Evolutionary conservation across 2,329 filamentous ascomycete genomes (phyloP).

Genomic region (Gremmenia infestans): DNA sequence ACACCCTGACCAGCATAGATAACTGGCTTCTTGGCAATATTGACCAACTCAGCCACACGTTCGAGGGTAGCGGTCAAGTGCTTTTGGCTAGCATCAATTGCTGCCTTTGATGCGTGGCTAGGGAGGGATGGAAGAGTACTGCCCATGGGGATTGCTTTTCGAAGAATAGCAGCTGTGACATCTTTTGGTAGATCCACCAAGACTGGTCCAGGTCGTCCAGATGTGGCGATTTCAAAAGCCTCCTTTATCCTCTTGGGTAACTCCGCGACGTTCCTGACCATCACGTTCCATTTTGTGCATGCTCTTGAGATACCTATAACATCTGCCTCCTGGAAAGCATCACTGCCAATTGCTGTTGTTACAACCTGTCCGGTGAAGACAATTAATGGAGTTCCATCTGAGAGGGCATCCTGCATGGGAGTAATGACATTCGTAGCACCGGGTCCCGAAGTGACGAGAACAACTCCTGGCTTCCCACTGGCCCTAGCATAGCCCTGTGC

Average conservation of each 20-base stretch:
- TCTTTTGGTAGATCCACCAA: constrained; percentile 96
- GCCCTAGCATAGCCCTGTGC: constrained; percentile 94
- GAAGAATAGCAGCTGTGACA: constrained; percentile 79
- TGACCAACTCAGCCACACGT: constrained; percentile 77
- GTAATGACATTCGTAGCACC: constrained; percentile 96
- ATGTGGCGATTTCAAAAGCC: constrained; percentile 96
- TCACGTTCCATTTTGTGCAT: constrained; percentile 98
- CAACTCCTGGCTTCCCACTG: constrained; percentile 89
- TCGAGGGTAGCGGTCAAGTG: constrained; percentile 70
- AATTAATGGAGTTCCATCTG: constrained; percentile 92
- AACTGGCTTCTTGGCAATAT: constrained; percentile 86
- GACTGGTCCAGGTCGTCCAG: constrained; percentile 87
- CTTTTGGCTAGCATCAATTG: constrained; percentile 64
- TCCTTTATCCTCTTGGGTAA: constrained; percentile 92
- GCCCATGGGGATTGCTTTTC: constrained; percentile 68
- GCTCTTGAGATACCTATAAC: constrained; percentile 88
- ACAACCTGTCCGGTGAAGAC: constrained; percentile 94
- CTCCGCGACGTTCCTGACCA: constrained; percentile 94
- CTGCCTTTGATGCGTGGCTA: constrained; percentile 79
- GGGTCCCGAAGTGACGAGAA: constrained; percentile 92
- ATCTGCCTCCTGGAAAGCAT: constrained; percentile 96
- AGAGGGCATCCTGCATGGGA: constrained; percentile 91
- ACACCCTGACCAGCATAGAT: constrained; percentile 94
- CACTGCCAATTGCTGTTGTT: constrained; percentile 85
- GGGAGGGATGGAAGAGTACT: constrained; percentile 66